phyloP scores from a whole-genome alignment of 805 yeast genomes.

The Wickerhamiella occidentalis region DNA sequence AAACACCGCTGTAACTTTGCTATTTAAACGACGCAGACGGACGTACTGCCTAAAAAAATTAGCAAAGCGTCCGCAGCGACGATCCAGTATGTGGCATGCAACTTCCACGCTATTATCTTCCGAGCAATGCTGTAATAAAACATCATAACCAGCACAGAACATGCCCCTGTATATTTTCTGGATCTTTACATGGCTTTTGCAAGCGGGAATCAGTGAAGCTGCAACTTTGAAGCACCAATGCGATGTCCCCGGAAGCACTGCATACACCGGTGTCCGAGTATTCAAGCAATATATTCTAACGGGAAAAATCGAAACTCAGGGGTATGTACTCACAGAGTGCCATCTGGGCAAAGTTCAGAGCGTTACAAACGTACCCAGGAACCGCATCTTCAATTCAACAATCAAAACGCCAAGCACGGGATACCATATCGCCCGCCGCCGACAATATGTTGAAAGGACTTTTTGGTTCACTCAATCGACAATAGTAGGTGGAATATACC shows the following conservation, averaged over 20 bases:
- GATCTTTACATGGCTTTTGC: neutral
- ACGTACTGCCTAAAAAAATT: too few species aligned
- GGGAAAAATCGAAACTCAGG: neutral
- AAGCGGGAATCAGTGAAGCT: neutral
- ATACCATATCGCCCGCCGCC: neutral
- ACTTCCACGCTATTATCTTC: too few species aligned
- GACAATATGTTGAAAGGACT: neutral
- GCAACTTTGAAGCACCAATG: neutral
- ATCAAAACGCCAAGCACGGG: neutral
- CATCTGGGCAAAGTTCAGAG: neutral
- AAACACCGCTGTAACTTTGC: too few species aligned
- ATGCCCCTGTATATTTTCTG: too few species aligned
- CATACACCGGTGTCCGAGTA: slow-evolving; percentile 5
- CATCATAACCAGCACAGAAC: too few species aligned
- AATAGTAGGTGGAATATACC: slow-evolving; percentile 1
- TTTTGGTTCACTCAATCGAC: neutral
- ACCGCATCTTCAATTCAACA: neutral
- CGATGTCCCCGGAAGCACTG: slow-evolving; percentile 3
- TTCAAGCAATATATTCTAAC: neutral
- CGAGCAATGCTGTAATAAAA: too few species aligned
- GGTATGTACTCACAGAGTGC: neutral
- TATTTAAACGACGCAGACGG: too few species aligned
- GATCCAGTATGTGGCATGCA: too few species aligned
- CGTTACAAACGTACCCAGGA: neutral
- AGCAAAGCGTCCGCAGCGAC: too few species aligned